These are phyloP conservation scores for Akebia trifoliata DNA, from an alignment of 164 flowering plant genomes.

Conservation along the genomic window DNA sequence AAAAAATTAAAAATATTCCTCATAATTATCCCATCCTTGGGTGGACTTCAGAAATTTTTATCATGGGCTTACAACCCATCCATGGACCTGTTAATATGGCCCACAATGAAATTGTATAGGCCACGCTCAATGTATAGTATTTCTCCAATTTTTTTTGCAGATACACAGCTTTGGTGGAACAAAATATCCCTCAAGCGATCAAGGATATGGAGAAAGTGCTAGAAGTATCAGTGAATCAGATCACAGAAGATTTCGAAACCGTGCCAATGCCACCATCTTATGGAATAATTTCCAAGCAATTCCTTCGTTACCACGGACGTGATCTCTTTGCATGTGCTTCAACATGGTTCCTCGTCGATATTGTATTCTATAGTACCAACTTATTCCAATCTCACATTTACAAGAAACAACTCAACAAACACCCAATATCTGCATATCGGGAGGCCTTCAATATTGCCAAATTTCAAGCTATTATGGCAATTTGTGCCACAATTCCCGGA, in stretches of 20 bases:
- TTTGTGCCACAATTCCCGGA: constrained; percentile 55
- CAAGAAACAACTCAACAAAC: not conserved
- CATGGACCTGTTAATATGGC: too few species aligned
- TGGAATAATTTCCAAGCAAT: constrained; percentile 39
- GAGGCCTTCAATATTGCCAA: constrained; percentile 34
- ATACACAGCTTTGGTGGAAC: constrained; percentile 63
- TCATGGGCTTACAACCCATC: too few species aligned
- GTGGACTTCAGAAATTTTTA: too few species aligned
- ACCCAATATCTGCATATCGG: constrained; percentile 14
- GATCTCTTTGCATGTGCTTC: constrained; percentile 44
- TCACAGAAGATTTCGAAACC: constrained; percentile 4
- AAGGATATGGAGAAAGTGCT: constrained; percentile 22
- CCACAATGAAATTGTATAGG: too few species aligned
- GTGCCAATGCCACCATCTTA: constrained; percentile 21
- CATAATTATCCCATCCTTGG: too few species aligned
- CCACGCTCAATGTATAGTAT: too few species aligned
- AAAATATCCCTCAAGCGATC: constrained; percentile 31
- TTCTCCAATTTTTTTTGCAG: too few species aligned
- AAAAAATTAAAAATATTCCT: too few species aligned
- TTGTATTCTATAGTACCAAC: constrained; percentile 56
- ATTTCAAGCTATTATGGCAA: constrained; percentile 45
- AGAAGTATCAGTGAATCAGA: constrained; percentile 9
- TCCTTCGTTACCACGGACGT: constrained; percentile 48
- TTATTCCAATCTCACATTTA: constrained; percentile 37
- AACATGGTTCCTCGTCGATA: constrained; percentile 52